phyloP scores from a whole-genome alignment of 768 basidiomycete genomes.

The Trametes maxima region DNA sequence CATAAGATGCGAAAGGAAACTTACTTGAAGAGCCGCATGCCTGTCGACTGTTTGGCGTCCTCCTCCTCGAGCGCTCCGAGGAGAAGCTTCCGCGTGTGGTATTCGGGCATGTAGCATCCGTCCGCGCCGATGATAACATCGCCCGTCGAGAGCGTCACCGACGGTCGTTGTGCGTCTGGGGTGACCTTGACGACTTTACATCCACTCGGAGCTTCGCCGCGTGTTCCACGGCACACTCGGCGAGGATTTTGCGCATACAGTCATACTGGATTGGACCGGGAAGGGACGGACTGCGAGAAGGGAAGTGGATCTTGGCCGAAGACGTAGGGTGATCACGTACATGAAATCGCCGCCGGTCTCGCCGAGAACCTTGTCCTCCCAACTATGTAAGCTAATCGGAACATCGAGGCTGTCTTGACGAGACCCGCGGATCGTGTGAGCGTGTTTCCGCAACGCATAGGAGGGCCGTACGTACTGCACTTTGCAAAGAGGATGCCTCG shows the following conservation, averaged over 20 bases:
- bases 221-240: constrained; percentile 24
- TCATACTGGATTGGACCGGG: constrained; percentile 25
- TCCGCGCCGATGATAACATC: constrained; percentile 36
- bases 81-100: constrained; percentile 16
- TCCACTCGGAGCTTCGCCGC: constrained; percentile 26
- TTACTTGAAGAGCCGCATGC: constrained; percentile 24
- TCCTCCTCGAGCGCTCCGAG: constrained; percentile 15
- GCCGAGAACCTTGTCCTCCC: constrained; percentile 49
- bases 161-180: constrained; percentile 20
- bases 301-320: too few relatives aligned
- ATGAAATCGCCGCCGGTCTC: constrained; percentile 53
- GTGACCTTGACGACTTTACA: constrained; percentile 20
- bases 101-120: constrained; percentile 17
- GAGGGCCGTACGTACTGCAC: constrained; percentile 8
- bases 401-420: constrained; percentile 46
- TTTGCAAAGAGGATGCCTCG: constrained; percentile 26
- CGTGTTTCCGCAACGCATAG: neutral
- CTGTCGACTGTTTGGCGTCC: constrained; percentile 7
- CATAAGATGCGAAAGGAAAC: neutral
- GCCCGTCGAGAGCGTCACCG: constrained; percentile 30
- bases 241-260: constrained; percentile 33
- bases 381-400: constrained; percentile 45
- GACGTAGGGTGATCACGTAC: constrained; percentile 34
- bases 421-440: neutral
- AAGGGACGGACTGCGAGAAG: neutral